phyloP scores from a whole-genome alignment of 495 filamentous ascomycete species.

The Annulohypoxylon maeteangense region DNA sequence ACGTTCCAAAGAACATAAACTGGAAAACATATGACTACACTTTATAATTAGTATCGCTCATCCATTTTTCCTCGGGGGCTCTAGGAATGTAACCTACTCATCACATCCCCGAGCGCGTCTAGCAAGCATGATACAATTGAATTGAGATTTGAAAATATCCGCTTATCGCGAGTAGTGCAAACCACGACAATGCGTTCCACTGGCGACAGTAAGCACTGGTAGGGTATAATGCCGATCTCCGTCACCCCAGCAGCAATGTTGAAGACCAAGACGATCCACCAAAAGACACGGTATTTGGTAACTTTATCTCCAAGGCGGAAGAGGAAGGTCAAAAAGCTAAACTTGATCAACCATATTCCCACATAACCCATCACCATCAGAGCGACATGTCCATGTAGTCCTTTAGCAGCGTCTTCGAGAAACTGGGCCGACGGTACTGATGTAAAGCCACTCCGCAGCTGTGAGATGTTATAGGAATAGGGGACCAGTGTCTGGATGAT shows the following conservation, averaged over 20 bases:
- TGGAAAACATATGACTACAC: constrained; percentile 43
- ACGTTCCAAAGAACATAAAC: constrained; percentile 41
- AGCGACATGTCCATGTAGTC: neutral
- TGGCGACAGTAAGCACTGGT: neutral
- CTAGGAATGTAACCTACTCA: neutral
- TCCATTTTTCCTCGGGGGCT: neutral
- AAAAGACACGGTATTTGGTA: constrained; percentile 30
- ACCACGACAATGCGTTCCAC: neutral
- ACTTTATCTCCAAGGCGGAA: constrained; percentile 43
- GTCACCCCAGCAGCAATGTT: neutral
- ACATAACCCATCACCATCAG: neutral
- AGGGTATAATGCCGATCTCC: neutral
- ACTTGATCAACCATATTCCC: constrained; percentile 42
- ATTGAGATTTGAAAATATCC: neutral
- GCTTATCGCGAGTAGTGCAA: neutral
- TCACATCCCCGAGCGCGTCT: neutral
- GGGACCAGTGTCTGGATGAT: neutral
- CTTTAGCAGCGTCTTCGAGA: neutral
- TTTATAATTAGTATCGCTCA: neutral
- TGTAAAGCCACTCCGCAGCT: neutral
- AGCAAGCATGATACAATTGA: neutral
- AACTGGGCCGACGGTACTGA: neutral
- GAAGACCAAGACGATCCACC: constrained; percentile 41
- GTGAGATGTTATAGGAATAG: neutral
- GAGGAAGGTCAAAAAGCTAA: constrained; percentile 50